Evolutionary conservation across 257 asterid species (phyloP).

Genomic region (Ilex asprella): DNA sequence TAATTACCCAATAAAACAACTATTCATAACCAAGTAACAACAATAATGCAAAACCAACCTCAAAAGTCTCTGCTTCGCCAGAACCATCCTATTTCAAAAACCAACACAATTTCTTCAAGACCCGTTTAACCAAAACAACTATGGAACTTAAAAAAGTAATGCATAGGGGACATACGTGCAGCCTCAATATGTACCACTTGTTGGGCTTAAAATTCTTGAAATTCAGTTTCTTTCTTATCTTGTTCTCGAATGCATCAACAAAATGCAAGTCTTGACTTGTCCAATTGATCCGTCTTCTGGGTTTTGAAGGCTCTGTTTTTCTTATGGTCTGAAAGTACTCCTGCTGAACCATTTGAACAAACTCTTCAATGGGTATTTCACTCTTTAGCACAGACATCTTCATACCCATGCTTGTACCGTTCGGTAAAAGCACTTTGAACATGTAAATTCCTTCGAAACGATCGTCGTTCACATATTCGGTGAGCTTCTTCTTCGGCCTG

Average conservation of each 20-base stretch:
- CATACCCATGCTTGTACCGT: slow-evolving; percentile 36
- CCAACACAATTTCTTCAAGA: slow-evolving; percentile 7
- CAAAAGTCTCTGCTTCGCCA: slow-evolving; percentile 34
- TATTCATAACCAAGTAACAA: too few species aligned
- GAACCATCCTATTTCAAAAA: slow-evolving; percentile 57
- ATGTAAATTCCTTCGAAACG: slow-evolving; percentile 7
- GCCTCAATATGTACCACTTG: slow-evolving; percentile 33
- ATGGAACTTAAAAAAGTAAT: background rate
- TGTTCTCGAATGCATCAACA: slow-evolving; percentile 31
- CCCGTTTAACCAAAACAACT: background rate
- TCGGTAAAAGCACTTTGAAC: slow-evolving; percentile 55
- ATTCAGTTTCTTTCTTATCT: slow-evolving; percentile 18
- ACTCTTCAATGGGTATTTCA: slow-evolving; percentile 29
- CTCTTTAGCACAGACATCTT: slow-evolving; percentile 16
- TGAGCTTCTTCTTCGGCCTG: slow-evolving; percentile 20
- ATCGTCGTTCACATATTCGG: slow-evolving; percentile 7
- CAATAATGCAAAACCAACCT: slow-evolving; percentile 33
- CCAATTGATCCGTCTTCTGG: slow-evolving; percentile 38
- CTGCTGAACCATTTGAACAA: slow-evolving; percentile 18
- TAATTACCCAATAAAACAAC: too few species aligned
- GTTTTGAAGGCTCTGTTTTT: slow-evolving; percentile 8
- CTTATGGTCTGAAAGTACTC: slow-evolving; percentile 14
- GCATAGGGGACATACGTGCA: slow-evolving; percentile 32
- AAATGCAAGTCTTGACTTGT: slow-evolving; percentile 29
- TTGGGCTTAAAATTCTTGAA: slow-evolving; percentile 25